Evolutionary conservation across 176 grass and related monocot species (phyloP).

Genomic region (Saccharum spontaneum): DNA sequence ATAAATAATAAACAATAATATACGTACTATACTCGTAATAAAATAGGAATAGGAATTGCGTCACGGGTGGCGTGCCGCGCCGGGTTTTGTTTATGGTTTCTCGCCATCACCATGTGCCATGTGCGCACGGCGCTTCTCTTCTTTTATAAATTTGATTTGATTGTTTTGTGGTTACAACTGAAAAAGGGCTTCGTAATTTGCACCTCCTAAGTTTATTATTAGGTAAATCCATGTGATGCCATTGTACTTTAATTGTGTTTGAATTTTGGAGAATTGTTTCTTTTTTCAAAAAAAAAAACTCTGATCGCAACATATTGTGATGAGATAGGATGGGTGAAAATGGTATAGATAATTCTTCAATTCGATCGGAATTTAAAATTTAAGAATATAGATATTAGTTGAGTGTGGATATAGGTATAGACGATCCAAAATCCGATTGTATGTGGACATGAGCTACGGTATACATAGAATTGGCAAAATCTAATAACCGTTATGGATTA

Average conservation of each 20-base stretch:
- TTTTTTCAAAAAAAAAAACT: too few species aligned
- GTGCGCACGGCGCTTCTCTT: constrained; percentile 21
- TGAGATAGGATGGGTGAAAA: too few species aligned
- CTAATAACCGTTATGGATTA: background rate
- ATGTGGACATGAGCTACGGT: background rate
- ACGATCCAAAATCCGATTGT: too few species aligned
- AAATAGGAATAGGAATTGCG: background rate
- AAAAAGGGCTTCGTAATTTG: background rate
- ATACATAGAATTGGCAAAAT: background rate
- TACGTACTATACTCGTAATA: background rate
- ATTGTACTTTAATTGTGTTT: background rate
- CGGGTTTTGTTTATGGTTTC: constrained; percentile 28
- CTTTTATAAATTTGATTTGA: background rate
- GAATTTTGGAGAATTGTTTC: background rate
- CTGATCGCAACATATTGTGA: too few species aligned
- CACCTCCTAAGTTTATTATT: background rate
- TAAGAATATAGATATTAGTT: too few species aligned
- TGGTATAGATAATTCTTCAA: background rate
- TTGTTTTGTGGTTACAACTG: background rate
- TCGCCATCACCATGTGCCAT: constrained; percentile 33
- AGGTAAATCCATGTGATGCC: background rate
- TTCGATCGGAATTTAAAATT: too few species aligned
- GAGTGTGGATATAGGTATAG: too few species aligned
- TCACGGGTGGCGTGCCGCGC: constrained; percentile 25
- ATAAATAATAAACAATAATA: background rate